These are phyloP conservation scores for Santalum album DNA, from an alignment of 164 flowering plant genomes.

Conservation along the genomic window DNA sequence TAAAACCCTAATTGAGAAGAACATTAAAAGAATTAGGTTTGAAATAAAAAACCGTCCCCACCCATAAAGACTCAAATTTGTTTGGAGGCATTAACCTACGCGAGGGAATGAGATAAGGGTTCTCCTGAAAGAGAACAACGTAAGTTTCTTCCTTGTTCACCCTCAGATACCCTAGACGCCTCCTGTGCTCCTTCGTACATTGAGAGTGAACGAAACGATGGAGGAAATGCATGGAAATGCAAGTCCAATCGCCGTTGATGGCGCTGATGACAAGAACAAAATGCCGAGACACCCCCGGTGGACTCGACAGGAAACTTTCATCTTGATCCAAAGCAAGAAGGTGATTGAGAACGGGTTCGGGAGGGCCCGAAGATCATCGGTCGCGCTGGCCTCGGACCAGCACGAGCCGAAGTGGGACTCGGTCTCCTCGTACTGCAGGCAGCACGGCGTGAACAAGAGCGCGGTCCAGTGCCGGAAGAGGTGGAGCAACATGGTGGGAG, in stretches of 20 bases:
- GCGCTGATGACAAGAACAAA: constrained; percentile 20
- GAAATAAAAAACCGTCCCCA: no score
- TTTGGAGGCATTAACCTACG: no score
- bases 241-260: not conserved
- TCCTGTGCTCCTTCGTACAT: no score
- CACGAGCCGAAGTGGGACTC: constrained; percentile 90
- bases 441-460: constrained; percentile 80
- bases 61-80: no score
- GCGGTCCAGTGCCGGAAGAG: constrained; percentile 93
- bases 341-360: constrained; percentile 69
- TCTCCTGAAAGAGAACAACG: no score
- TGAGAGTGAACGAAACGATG: not conserved
- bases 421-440: constrained; percentile 70
- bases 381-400: constrained; percentile 28
- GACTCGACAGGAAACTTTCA: constrained; percentile 90
- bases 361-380: constrained; percentile 31
- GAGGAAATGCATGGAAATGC: constrained; percentile 3
- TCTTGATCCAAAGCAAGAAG: constrained; percentile 76
- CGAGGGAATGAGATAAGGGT: no score
- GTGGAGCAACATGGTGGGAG: constrained; percentile 91
- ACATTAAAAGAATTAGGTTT: no score
- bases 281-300: constrained; percentile 69
- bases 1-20: no score
- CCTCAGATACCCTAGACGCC: no score
- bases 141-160: no score